Evolutionary conservation across 345 rosid species (phyloP).

Genomic region (Hibiscus tridactylites): DNA sequence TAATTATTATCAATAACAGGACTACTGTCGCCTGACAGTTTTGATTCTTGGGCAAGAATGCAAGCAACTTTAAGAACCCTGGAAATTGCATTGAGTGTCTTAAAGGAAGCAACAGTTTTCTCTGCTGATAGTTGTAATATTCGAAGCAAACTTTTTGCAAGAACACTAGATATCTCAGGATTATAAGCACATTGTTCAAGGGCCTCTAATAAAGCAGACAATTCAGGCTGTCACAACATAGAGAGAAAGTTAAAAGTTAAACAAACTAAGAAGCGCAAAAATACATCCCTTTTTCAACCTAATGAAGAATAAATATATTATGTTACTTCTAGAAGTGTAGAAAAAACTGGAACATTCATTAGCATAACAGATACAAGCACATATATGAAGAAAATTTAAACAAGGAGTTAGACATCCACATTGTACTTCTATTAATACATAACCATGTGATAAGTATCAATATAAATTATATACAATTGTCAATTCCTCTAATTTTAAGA

Average conservation of each 20-base stretch:
- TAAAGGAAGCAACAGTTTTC: constrained; percentile 61
- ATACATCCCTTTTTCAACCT: not conserved
- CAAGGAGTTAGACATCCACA: not conserved
- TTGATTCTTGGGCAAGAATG: constrained; percentile 59
- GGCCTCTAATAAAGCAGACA: constrained; percentile 74
- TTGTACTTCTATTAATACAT: not conserved
- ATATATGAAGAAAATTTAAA: not conserved
- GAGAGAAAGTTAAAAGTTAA: constrained; percentile 2
- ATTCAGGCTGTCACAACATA: constrained; percentile 52
- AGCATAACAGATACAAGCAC: not conserved
- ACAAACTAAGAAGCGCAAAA: not conserved
- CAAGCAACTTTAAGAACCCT: constrained; percentile 75
- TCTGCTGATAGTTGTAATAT: constrained; percentile 59
- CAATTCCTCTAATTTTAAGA: too few species aligned
- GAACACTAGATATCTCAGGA: constrained; percentile 51
- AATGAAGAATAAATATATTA: not conserved
- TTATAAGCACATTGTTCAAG: constrained; percentile 74
- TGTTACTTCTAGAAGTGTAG: not conserved
- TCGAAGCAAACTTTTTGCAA: constrained; percentile 59
- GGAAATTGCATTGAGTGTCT: constrained; percentile 56
- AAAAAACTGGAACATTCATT: constrained; percentile 3
- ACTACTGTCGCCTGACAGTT: constrained; percentile 25
- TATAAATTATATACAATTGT: not conserved
- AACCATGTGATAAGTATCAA: not conserved
- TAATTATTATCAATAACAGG: constrained; percentile 22